A percentile compares a stretch with the other conserved stretches of the same genome.
Conservation (phyloP, 371 early-diverging fungal species). For the Rhizoclosmatium hyalinum region DNA sequence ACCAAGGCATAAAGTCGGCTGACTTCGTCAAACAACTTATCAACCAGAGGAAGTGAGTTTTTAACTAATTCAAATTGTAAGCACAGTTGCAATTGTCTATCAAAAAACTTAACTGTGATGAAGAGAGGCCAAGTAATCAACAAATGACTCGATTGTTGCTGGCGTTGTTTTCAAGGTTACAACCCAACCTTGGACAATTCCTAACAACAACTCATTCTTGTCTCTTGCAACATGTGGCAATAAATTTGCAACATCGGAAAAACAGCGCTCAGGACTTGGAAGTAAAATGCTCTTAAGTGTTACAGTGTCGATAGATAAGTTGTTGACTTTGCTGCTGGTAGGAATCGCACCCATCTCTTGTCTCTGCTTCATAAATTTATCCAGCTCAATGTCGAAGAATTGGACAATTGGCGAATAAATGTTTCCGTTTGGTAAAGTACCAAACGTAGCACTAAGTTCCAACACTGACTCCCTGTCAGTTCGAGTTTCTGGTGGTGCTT, state of each 20-base stretch:
- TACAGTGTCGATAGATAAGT: slow-evolving; percentile 44
- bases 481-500: slow-evolving; percentile 6
- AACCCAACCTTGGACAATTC: slow-evolving; percentile 52
- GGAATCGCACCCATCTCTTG: slow-evolving; percentile 48
- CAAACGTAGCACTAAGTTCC: slow-evolving; percentile 45
- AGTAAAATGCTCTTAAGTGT: slow-evolving; percentile 45
- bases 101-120: slow-evolving; percentile 45
- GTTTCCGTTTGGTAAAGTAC: slow-evolving; percentile 30
- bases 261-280: slow-evolving; percentile 55
- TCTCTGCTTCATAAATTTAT: slow-evolving; percentile 41
- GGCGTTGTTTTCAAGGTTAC: slow-evolving; percentile 50
- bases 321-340: slow-evolving; percentile 38
- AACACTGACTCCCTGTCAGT: slow-evolving; percentile 36
- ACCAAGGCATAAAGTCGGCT: slow-evolving; percentile 45
- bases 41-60: slow-evolving; percentile 40
- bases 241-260: slow-evolving; percentile 45
- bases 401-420: slow-evolving; percentile 37
- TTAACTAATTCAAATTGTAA: slow-evolving; percentile 38
- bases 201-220: slow-evolving; percentile 53
- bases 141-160: slow-evolving; percentile 50
- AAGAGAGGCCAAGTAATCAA: slow-evolving; percentile 55
- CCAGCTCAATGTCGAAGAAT: slow-evolving; percentile 44
- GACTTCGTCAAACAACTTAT: slow-evolving; percentile 46
- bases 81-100: neutral
- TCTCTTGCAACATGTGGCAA: slow-evolving; percentile 52